These are phyloP conservation scores for Plectranthus barbatus DNA, from an alignment of 257 asterid genomes.

Conservation along the genomic window DNA sequence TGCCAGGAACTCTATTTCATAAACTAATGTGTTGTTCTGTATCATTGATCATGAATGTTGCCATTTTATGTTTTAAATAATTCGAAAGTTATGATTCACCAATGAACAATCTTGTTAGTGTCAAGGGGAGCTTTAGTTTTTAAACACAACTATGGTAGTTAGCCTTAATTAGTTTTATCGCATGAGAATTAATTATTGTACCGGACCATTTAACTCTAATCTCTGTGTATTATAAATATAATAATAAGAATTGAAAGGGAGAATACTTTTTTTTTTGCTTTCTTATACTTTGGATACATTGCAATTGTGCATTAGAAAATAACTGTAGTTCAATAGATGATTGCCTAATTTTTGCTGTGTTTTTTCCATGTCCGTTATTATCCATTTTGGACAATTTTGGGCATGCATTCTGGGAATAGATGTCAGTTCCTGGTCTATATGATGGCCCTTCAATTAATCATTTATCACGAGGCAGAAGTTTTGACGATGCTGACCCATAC, in stretches of 20 bases:
- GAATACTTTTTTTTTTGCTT: neutral
- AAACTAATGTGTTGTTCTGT: neutral
- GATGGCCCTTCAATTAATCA: slow-evolving; percentile 62
- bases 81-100: neutral
- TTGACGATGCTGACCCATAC: slow-evolving; percentile 69
- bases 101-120: neutral
- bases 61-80: neutral
- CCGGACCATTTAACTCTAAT: neutral
- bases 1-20: neutral
- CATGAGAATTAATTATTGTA: neutral
- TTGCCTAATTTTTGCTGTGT: neutral
- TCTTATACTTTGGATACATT: neutral
- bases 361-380: neutral
- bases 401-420: slow-evolving; percentile 28
- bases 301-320: neutral
- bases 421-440: slow-evolving; percentile 49
- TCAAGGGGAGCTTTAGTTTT: neutral
- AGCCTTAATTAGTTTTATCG: neutral
- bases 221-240: neutral
- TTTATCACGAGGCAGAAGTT: slow-evolving; percentile 64
- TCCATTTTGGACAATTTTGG: slow-evolving; percentile 6
- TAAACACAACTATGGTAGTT: neutral
- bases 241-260: neutral
- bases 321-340: neutral
- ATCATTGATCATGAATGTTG: neutral